Base-by-base conservation (phyloP, 148 eudicot genomes). In the Vaccinium myrtillus region DNA sequence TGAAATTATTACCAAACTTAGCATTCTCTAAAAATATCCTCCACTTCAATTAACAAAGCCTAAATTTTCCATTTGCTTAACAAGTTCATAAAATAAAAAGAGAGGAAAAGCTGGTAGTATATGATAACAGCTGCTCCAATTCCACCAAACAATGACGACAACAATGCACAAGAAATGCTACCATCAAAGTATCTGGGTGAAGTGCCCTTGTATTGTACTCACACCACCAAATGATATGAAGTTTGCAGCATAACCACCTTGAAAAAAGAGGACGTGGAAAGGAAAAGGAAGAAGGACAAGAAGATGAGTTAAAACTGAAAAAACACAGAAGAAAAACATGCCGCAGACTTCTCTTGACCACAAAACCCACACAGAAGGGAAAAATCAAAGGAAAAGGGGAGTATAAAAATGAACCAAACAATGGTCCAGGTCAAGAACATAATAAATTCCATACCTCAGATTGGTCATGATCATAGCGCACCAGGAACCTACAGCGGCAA, bases 391-490 rank as follows among this genome's bases (percentile, higher is more conserved):
- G 8, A 27, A 30, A 69, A 39, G 39, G 30, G 39, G 74, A 69
- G 8, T 36, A 30, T 4, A 58, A 27, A 77, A 55, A 13, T 67
- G 30, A 71, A 79, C 48, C 8, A 39, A 30, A 27, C 30, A 69
- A 13, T 0, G 18, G 18, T 69, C 8, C 43, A 69, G 74, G 39
- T 69, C 49, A 23, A 21, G 69, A 25, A 50, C 5, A 48, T 2
- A 63, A 36, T 69, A 7, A 67, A 73, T 43, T 61, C 50, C 50
- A 77, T 91, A 97, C 99, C 98, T 97, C 99, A 85, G 98, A 90
- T 74, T 92, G 98, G 89, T 97, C 99, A 90, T 97, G 98, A 90
- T 95, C 99, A 87, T 93, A 97, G 54, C 99, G 98, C 84, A 97
- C 99, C 85, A 95, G 88, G 84, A 97, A 95, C 87, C 99, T 92